These are phyloP conservation scores for Venturia oleaginea DNA, from an alignment of 2,329 filamentous ascomycete genomes.

Conservation along the genomic window DNA sequence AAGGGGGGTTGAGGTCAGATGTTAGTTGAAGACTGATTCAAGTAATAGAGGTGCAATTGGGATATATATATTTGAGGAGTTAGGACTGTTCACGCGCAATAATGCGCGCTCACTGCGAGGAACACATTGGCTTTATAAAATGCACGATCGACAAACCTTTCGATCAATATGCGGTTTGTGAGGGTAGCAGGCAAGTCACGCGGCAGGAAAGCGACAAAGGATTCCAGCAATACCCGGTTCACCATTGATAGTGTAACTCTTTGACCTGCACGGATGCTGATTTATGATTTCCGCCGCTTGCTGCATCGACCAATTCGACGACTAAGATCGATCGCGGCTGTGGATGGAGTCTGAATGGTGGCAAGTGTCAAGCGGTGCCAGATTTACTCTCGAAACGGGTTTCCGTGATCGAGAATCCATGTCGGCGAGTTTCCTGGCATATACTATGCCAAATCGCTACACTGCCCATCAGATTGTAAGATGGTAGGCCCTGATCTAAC, in stretches of 20 bases:
- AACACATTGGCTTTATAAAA: neutral
- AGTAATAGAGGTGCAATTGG: too few species aligned
- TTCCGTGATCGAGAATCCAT: too few species aligned
- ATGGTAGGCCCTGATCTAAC: too few species aligned
- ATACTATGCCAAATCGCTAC: too few species aligned
- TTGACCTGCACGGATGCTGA: neutral
- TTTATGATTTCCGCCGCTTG: neutral
- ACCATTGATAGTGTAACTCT: neutral
- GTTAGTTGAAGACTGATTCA: too few species aligned
- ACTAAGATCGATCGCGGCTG: neutral
- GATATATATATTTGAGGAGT: neutral
- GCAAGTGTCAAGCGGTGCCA: too few species aligned
- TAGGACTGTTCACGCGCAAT: neutral
- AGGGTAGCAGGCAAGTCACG: neutral
- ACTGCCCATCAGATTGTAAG: too few species aligned
- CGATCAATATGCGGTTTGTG: neutral
- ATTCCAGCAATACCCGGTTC: neutral
- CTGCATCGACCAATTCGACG: neutral
- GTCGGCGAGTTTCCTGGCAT: too few species aligned
- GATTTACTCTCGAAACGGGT: too few species aligned
- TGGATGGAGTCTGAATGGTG: too few species aligned
- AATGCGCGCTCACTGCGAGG: neutral
- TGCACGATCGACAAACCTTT: neutral
- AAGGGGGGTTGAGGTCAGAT: too few species aligned
- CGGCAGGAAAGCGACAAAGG: neutral